These are phyloP conservation scores for Lavandula angustifolia DNA, from an alignment of 257 asterid genomes.

Conservation along the genomic window DNA sequence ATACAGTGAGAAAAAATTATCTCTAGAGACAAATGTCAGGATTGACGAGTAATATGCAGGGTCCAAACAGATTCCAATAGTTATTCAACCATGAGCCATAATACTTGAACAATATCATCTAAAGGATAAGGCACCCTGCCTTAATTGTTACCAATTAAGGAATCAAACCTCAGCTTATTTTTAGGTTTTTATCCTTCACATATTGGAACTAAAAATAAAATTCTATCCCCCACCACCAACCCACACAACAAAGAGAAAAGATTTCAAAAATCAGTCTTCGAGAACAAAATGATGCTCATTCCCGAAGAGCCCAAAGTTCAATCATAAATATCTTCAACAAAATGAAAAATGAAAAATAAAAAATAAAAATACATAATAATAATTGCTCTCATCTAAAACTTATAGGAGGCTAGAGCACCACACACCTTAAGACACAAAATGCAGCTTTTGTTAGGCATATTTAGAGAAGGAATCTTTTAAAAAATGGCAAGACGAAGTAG, in stretches of 20 bases:
- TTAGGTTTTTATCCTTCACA: background rate
- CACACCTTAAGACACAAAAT: conserved; percentile 15
- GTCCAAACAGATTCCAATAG: conserved; percentile 14
- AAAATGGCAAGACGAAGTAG: background rate
- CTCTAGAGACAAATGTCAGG: background rate
- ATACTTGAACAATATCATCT: conserved; percentile 7
- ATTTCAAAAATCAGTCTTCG: background rate
- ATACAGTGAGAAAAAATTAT: conserved; percentile 14
- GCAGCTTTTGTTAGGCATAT: conserved; percentile 18
- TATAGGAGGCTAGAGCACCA: conserved; percentile 11
- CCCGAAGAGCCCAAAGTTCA: background rate
- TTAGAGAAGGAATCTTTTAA: conserved; percentile 2
- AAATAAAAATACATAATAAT: background rate
- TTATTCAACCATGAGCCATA: conserved; percentile 22
- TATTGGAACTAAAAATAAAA: background rate
- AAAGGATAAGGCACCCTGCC: background rate
- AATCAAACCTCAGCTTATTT: background rate
- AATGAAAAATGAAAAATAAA: background rate
- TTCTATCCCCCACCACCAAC: background rate
- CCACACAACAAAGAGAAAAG: background rate
- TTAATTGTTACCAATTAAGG: background rate
- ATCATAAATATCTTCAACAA: conserved; percentile 1
- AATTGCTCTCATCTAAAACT: background rate
- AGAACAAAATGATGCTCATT: conserved; percentile 6
- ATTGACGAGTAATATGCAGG: conserved; percentile 14